phyloP scores from a whole-genome alignment of 257 asterid species.

The Craterostigma plantagineum region DNA sequence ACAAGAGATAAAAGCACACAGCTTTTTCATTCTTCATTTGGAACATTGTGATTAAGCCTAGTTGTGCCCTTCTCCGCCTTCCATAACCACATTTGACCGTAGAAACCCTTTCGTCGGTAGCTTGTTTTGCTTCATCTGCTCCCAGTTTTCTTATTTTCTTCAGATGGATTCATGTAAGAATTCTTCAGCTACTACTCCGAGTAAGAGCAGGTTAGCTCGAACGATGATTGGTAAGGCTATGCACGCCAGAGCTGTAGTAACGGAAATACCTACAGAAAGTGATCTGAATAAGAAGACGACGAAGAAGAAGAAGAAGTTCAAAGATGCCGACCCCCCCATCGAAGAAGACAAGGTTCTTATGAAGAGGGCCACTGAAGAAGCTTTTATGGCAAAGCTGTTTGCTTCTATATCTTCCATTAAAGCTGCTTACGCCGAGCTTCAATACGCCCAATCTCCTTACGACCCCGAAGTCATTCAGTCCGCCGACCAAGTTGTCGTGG shows the following conservation, averaged over 20 bases:
- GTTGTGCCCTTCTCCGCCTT: conserved; percentile 1
- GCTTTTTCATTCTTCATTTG: conserved; percentile 24
- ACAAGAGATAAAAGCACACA: conserved; percentile 28
- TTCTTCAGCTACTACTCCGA: background rate
- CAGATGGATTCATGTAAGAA: background rate
- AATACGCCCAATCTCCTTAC: conserved; percentile 56
- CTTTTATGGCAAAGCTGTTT: conserved; percentile 49
- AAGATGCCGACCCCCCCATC: too few species aligned
- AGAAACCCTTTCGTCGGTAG: conserved; percentile 15
- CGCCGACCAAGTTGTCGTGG: conserved; percentile 40
- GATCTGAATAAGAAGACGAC: background rate
- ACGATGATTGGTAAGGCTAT: background rate
- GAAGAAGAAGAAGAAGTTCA: background rate
- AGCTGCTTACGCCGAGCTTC: conserved; percentile 66
- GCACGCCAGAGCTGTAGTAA: background rate
- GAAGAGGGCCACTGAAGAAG: conserved; percentile 23
- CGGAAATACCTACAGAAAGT: background rate
- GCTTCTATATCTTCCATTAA: conserved; percentile 44
- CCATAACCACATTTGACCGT: too few species aligned
- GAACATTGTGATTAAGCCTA: too few species aligned
- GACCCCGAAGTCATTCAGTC: conserved; percentile 57
- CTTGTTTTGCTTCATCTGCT: conserved; percentile 13
- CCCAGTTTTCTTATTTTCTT: too few species aligned
- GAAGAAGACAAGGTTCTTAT: conserved; percentile 16
- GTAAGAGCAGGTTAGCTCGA: background rate